A percentile compares a stretch with the other conserved stretches of the same genome.
Conservation (phyloP, 768 basidiomycete species). For the Lentinula detonsa region DNA sequence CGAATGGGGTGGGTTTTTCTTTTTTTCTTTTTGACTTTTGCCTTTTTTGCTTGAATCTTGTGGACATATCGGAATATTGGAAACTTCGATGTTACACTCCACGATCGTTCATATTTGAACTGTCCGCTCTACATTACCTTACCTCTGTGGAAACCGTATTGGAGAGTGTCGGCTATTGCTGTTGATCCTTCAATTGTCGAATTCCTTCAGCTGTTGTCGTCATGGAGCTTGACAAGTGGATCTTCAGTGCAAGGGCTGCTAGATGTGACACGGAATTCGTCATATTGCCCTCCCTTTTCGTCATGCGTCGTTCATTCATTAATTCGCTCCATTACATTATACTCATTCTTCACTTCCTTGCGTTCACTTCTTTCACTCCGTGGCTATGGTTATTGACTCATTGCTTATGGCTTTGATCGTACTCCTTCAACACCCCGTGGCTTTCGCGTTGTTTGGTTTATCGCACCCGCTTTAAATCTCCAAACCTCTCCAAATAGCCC, state of each 20-base stretch:
- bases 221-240: neutral
- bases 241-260: neutral
- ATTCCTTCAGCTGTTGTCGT: neutral
- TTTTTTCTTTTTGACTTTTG: constrained; percentile 7
- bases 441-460: neutral
- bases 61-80: neutral
- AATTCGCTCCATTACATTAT: neutral
- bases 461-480: neutral
- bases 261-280: neutral
- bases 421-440: too few relatives aligned
- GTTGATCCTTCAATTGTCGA: neutral
- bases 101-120: neutral
- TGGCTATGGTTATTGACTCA: neutral
- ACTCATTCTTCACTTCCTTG: neutral
- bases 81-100: neutral
- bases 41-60: neutral
- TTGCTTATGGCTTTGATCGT: neutral
- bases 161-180: neutral
- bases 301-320: neutral
- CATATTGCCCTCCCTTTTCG: neutral
- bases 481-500: constrained; percentile 46
- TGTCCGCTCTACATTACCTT: too few relatives aligned
- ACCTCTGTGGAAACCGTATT: neutral
- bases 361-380: neutral
- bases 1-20: constrained; percentile 79